Base-by-base conservation (phyloP, 495 filamentous ascomycete species). In the Xylona heveae region DNA sequence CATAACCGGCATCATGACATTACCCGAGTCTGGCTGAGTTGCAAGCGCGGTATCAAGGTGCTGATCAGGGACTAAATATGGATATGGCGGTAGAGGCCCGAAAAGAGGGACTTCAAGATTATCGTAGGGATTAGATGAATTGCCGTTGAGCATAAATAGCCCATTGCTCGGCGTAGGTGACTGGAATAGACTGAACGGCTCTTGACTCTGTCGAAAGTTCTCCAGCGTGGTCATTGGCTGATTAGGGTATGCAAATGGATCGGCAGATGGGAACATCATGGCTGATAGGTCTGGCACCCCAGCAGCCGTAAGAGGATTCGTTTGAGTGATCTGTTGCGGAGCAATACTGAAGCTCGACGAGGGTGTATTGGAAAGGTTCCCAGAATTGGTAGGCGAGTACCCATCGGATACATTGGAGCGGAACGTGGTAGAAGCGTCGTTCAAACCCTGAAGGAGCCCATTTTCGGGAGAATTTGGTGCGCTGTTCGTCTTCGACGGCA, bases 241-340 rank as follows among this genome's bases (percentile, higher is more conserved):
- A 42, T 73, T 78, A 3, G 83, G 78, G 49, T 93, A 95, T 0
- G 74, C 80, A 37, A 93, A 85, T 0, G 84, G 80, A 45, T 95
- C 83, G 16, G 69, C 64, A 0, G 83, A 80, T 1, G 83, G 76
- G 40, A 94, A 95, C 81, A 94, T 93, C 52, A 92, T 74, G 7
- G 75, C 67, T 49, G 74, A 74, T 12, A 93, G 61, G 46, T 88
- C 78, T 9, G 76, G 64, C 14, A 90, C 49, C 16, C 46, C 50
- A 24, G 43, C 42, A n/a, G 32, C 33, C 16, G 41, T 33, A 26
- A 43, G 36, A 24, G 59, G 51, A 44, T 61, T 61, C n/a, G n/a
- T n/a, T n/a, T n/a, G n/a, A n/a, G n/a, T n/a, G n/a, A n/a, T n/a
- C n/a, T n/a, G n/a, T n/a, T n/a, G n/a, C n/a, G n/a, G n/a, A n/a